These are phyloP conservation scores for Epichloe glyceriae DNA, from an alignment of 2,329 filamentous ascomycete genomes.

Conservation along the genomic window DNA sequence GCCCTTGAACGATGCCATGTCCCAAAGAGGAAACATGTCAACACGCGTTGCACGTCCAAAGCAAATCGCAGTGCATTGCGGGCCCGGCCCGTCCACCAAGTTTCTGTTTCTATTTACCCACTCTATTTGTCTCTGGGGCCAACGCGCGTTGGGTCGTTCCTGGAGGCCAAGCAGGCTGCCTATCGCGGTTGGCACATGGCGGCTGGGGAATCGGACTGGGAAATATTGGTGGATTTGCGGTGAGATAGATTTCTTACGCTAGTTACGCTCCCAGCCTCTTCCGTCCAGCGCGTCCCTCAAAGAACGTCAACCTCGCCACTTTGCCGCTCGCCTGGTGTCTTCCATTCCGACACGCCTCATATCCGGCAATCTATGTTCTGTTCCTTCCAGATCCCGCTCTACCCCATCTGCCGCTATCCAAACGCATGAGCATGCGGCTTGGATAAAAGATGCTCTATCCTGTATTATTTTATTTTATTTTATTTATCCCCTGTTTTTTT, in stretches of 20 bases:
- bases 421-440: background rate
- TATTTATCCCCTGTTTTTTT: background rate
- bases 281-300: too few relatives aligned
- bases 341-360: slow-evolving; percentile 1
- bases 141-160: background rate
- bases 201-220: background rate
- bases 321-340: background rate
- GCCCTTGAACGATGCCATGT: slow-evolving; percentile 13
- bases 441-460: background rate
- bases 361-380: background rate
- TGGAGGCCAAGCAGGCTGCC: too few relatives aligned
- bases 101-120: background rate
- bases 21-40: slow-evolving; percentile 23
- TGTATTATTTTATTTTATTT: background rate
- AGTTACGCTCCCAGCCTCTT: background rate
- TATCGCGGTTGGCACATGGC: background rate
- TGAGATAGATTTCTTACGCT: background rate
- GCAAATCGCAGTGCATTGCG: too few relatives aligned
- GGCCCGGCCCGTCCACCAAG: too few relatives aligned
- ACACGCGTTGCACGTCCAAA: slow-evolving; percentile 20
- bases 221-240: background rate
- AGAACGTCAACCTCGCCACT: background rate
- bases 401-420: background rate
- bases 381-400: background rate
- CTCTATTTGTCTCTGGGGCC: background rate